phyloP scores from a whole-genome alignment of 805 yeast species.

The Candida adriatica region DNA sequence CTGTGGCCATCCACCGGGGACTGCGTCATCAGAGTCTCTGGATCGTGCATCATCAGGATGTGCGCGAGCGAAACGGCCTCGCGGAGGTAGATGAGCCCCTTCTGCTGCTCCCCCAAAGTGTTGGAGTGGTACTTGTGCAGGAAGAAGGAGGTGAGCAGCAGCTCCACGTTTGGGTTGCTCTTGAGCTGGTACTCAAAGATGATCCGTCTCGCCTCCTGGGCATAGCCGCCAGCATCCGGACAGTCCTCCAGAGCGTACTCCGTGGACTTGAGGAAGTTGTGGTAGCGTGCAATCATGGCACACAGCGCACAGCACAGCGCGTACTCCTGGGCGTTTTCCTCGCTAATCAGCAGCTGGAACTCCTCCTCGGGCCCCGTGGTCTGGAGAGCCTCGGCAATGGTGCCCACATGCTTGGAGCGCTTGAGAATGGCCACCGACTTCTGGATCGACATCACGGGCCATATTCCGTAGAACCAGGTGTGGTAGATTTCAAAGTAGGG shows the following conservation, averaged over 20 bases:
- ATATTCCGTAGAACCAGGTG: constrained; percentile 22
- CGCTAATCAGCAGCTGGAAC: constrained; percentile 5
- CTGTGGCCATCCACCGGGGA: constrained; percentile 16
- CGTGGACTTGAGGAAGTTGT: constrained; percentile 18
- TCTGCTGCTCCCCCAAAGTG: constrained; percentile 11
- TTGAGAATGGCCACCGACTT: constrained; percentile 11
- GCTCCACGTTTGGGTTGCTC: constrained; percentile 11
- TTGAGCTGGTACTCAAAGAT: constrained; percentile 14
- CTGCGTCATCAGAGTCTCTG: constrained; percentile 8
- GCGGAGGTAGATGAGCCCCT: constrained; percentile 17
- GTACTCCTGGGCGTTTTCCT: constrained; percentile 13
- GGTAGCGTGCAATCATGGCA: constrained; percentile 19
- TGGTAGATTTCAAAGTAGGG: constrained; percentile 21
- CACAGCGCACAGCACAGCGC: constrained; percentile 19
- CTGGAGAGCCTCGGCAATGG: constrained; percentile 4
- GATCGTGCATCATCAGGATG: constrained; percentile 17
- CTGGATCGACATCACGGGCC: constrained; percentile 20
- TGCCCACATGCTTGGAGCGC: constrained; percentile 1
- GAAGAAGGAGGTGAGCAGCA: constrained; percentile 17
- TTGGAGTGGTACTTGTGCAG: constrained; percentile 19
- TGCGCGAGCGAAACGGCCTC: constrained; percentile 21
- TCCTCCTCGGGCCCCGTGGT: constrained; percentile 3
- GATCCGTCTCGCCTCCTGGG: constrained; percentile 19
- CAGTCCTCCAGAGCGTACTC: constrained; percentile 13
- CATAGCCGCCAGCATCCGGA: constrained; percentile 15